Conservation (phyloP, 1,284 basidiomycete species). For the Ustilago esculenta region DNA sequence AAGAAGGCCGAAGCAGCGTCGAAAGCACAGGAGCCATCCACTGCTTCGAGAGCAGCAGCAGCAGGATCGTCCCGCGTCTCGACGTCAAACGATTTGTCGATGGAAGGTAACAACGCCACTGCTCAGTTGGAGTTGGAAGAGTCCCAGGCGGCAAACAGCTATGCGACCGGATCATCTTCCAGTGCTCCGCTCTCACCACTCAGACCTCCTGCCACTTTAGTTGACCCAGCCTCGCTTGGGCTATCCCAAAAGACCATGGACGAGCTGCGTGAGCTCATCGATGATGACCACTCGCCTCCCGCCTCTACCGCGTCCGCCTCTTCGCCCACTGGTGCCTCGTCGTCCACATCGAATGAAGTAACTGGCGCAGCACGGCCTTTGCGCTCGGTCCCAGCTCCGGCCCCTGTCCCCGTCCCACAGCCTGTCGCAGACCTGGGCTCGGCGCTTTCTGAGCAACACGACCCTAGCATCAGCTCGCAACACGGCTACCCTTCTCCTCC, state of each 20-base stretch:
- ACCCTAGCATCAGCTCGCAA: slow-evolving; percentile 25
- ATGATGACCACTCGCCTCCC: slow-evolving; percentile 33
- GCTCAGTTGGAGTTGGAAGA: slow-evolving; percentile 40
- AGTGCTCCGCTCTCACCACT: slow-evolving; percentile 2
- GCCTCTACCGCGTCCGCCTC: slow-evolving; percentile 22
- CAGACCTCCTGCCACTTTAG: slow-evolving; percentile 3
- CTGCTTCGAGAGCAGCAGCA: slow-evolving; percentile 5
- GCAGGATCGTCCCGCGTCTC: slow-evolving; percentile 12
- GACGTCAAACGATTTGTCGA: slow-evolving; percentile 4
- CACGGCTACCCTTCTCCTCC: slow-evolving; percentile 43
- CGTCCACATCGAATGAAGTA: background rate
- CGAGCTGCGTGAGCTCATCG: slow-evolving; percentile 56
- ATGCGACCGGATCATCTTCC: background rate
- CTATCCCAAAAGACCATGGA: slow-evolving; percentile 50
- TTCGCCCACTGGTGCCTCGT: slow-evolving; percentile 4
- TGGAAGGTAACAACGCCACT: background rate
- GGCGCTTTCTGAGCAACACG: slow-evolving; percentile 13
- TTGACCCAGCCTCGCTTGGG: slow-evolving; percentile 39
- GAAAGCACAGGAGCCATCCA: background rate
- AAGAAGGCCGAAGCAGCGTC: slow-evolving; percentile 17
- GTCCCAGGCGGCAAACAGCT: slow-evolving; percentile 10
- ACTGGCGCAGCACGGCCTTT: slow-evolving; percentile 2
- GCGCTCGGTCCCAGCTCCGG: slow-evolving; percentile 23
- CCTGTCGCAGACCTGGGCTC: slow-evolving; percentile 34
- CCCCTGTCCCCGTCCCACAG: slow-evolving; percentile 37